These are phyloP conservation scores for Puccinia sorghi DNA, from an alignment of 1,284 basidiomycete species.

Conservation along the genomic window DNA sequence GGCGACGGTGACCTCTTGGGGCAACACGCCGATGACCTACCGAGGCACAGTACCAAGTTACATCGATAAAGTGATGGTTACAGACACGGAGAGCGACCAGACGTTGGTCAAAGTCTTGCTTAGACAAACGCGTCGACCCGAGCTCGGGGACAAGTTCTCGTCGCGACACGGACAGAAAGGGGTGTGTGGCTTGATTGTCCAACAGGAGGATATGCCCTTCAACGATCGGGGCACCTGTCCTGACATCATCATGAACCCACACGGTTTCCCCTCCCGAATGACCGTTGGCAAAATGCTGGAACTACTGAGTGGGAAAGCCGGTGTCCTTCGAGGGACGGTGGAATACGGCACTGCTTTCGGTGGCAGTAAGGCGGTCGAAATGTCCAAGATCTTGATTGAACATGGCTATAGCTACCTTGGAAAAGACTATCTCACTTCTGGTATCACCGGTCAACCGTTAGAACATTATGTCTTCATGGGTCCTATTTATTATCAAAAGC, in stretches of 20 bases:
- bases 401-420: slow-evolving; percentile 95
- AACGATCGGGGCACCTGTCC: slow-evolving; percentile 89
- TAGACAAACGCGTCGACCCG: slow-evolving; percentile 91
- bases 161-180: slow-evolving; percentile 98
- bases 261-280: slow-evolving; percentile 99
- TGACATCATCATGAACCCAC: slow-evolving; percentile 99
- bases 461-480: slow-evolving; percentile 98
- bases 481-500: slow-evolving; percentile 94
- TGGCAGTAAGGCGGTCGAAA: slow-evolving; percentile 98
- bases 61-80: slow-evolving; percentile 97
- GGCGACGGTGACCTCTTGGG: slow-evolving; percentile 66
- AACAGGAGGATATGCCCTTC: slow-evolving; percentile 99
- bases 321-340: slow-evolving; percentile 80
- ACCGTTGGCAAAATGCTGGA: slow-evolving; percentile 99
- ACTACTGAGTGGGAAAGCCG: slow-evolving; percentile 87
- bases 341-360: slow-evolving; percentile 88
- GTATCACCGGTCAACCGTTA: slow-evolving; percentile 92
- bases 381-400: slow-evolving; percentile 92
- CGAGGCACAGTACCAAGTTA: slow-evolving; percentile 82
- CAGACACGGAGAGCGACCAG: slow-evolving; percentile 89
- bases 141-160: slow-evolving; percentile 98
- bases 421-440: slow-evolving; percentile 97
- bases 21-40: slow-evolving; percentile 84
- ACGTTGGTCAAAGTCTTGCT: slow-evolving; percentile 99
- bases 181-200: slow-evolving; percentile 96